Percentiles rank a stretch among this genome's conserved stretches.
Evolutionary conservation across 2,329 filamentous ascomycete species (phyloP).

Genomic region (Paecilomyces sp.): DNA sequence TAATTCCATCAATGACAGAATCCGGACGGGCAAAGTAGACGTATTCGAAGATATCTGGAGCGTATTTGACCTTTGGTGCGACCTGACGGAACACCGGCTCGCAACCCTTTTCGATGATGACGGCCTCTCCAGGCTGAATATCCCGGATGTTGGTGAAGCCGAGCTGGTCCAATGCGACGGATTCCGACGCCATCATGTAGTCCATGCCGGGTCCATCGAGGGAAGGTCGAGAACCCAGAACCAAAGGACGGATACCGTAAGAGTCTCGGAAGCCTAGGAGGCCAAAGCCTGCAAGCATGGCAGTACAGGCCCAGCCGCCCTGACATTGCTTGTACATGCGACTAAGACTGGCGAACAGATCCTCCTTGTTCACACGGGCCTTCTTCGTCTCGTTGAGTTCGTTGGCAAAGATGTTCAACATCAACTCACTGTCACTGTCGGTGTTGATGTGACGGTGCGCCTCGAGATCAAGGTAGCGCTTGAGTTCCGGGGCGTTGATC

Average conservation of each 20-base stretch:
- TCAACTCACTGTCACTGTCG: conserved; percentile 78
- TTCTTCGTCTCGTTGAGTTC: conserved; percentile 75
- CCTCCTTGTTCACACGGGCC: conserved; percentile 68
- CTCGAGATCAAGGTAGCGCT: conserved; percentile 65
- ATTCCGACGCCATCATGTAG: conserved; percentile 90
- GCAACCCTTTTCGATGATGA: conserved; percentile 74
- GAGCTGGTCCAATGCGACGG: conserved; percentile 72
- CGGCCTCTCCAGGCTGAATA: conserved; percentile 75
- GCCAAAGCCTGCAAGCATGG: conserved; percentile 76
- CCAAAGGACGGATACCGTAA: conserved; percentile 75
- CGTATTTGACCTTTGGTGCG: conserved; percentile 59
- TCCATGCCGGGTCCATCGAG: conserved; percentile 60
- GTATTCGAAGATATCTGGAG: conserved; percentile 80
- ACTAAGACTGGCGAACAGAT: conserved; percentile 65
- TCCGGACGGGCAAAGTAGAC: conserved; percentile 85
- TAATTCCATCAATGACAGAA: conserved; percentile 78
- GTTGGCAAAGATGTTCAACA: conserved; percentile 82
- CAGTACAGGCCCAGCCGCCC: conserved; percentile 72
- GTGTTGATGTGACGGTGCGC: conserved; percentile 85
- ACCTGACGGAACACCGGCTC: conserved; percentile 71
- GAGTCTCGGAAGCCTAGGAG: conserved; percentile 73
- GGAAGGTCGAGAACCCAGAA: conserved; percentile 67
- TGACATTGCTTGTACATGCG: conserved; percentile 67
- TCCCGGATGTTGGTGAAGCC: conserved; percentile 71
- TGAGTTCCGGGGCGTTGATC: conserved; percentile 67